Evolutionary conservation across 2,329 filamentous ascomycete genomes (phyloP).

Genomic region (Curvularia eragrostidis): DNA sequence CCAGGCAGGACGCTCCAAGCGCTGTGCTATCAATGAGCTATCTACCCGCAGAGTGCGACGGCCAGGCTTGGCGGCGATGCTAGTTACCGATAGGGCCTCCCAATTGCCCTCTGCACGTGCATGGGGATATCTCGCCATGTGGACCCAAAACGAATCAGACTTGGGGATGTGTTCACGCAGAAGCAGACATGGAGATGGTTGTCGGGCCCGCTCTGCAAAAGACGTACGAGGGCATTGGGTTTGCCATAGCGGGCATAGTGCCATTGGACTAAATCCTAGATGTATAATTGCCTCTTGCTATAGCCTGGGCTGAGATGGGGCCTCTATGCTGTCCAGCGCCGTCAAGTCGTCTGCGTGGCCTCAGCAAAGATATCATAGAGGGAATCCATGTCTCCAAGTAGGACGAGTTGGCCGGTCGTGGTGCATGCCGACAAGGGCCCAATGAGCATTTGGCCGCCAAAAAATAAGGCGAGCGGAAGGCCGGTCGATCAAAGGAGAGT

Average conservation of each 20-base stretch:
- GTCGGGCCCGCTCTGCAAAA: slow-evolving; percentile 9
- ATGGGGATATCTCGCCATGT: background rate
- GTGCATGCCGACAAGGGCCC: slow-evolving; percentile 4
- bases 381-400: slow-evolving; percentile 5
- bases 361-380: background rate
- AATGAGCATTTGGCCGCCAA: slow-evolving; percentile 7
- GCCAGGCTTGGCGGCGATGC: slow-evolving; percentile 2
- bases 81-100: slow-evolving; percentile 1
- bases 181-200: slow-evolving; percentile 7
- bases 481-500: slow-evolving; percentile 1
- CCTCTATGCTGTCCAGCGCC: slow-evolving; percentile 4
- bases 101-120: slow-evolving; percentile 1
- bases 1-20: slow-evolving; percentile 8
- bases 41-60: slow-evolving; percentile 7
- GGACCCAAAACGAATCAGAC: slow-evolving; percentile 6
- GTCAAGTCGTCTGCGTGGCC: slow-evolving; percentile 5
- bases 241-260: slow-evolving; percentile 7
- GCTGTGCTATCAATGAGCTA: slow-evolving; percentile 10
- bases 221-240: slow-evolving; percentile 6
- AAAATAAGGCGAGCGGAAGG: slow-evolving; percentile 6
- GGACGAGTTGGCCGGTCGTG: slow-evolving; percentile 3
- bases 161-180: slow-evolving; percentile 5
- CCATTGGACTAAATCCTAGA: background rate
- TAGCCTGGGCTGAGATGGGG: slow-evolving; percentile 9
- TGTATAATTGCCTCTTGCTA: slow-evolving; percentile 14